These are phyloP conservation scores for Capsicum baccatum DNA, from an alignment of 257 asterid species.

Conservation along the genomic window DNA sequence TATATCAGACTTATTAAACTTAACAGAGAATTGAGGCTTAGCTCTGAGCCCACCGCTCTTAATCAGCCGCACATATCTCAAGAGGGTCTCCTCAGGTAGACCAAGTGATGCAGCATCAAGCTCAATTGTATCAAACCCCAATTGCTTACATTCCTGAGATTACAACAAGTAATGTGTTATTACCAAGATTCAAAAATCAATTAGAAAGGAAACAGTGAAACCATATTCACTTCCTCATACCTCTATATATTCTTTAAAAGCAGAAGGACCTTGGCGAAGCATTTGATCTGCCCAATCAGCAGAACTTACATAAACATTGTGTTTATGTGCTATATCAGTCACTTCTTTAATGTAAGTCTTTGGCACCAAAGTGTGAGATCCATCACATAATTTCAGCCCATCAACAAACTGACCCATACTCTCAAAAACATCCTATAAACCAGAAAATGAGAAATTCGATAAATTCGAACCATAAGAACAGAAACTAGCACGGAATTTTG, in stretches of 20 bases:
- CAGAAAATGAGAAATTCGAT: background rate
- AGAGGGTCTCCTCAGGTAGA: constrained; percentile 78
- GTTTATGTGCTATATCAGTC: constrained; percentile 75
- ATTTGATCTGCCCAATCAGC: constrained; percentile 83
- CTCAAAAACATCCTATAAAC: constrained; percentile 72
- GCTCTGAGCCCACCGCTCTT: constrained; percentile 85
- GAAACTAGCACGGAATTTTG: background rate
- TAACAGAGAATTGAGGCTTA: constrained; percentile 82
- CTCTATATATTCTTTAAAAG: constrained; percentile 71
- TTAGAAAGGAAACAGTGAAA: background rate
- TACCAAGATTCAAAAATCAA: background rate
- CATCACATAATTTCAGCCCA: constrained; percentile 84
- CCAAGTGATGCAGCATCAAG: constrained; percentile 78
- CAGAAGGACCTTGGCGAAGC: constrained; percentile 65
- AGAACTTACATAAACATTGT: constrained; percentile 79
- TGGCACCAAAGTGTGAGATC: constrained; percentile 76
- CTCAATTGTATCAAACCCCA: constrained; percentile 92
- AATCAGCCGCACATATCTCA: constrained; percentile 88
- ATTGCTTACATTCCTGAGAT: constrained; percentile 78
- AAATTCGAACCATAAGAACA: background rate
- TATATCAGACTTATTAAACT: constrained; percentile 77
- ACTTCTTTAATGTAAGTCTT: constrained; percentile 67
- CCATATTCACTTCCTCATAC: constrained; percentile 39
- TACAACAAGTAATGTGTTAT: background rate
- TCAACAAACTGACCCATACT: constrained; percentile 89